Base-by-base conservation (phyloP, 768 basidiomycete species). In the Pisolithus tinctorius region DNA sequence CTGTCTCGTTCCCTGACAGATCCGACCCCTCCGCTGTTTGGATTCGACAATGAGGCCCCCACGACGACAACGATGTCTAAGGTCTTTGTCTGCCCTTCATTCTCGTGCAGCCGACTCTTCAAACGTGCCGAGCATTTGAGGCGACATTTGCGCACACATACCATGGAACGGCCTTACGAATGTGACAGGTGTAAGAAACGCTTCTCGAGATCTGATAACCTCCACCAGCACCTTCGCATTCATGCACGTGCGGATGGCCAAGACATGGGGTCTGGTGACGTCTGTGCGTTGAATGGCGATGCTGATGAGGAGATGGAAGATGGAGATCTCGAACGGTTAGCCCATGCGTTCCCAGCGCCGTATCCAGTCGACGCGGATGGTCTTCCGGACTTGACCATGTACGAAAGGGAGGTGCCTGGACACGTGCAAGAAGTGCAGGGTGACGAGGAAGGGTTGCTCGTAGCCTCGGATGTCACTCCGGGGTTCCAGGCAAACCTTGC, bases 41-140 rank as follows among this genome's bases (percentile, higher is more conserved):
- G 57, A 9, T 60, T 55, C 39, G 61, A 51, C 27, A 10, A 50
- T 9, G 55, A 58, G 27, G 27, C 31, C 16, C 40, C 42, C 23
- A 54, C 63, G n/a, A 54, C 63, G 9, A 55, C 63, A n/a, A 54
- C 63, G 11, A 55, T 75, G 58, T 74, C 75, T 30, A 84, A 84
- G 62, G 82, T 82, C 4, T 93, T 83, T 61, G 78, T 84, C 45
- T 95, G 93, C 68, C 90, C 90, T 17, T 75, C 92, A 2, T 84
- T 80, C 65, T 87, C 88, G 13, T 96, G 93, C 62, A 82, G 87
- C 3, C 74, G 87, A 55, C 71, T 86, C 58, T 95, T 94, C 80
- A 93, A 92, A 75, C 82, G 93, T 10, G 84, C 87, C 79, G 93
- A 95, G 63, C 92, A 95, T 63, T 77, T 94, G 58, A 88, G 89